A percentile compares a stretch with the other conserved stretches of the same genome.
Conservation (phyloP, 1,139 yeast genomes). For the Scheffersomyces cryptocercus region DNA sequence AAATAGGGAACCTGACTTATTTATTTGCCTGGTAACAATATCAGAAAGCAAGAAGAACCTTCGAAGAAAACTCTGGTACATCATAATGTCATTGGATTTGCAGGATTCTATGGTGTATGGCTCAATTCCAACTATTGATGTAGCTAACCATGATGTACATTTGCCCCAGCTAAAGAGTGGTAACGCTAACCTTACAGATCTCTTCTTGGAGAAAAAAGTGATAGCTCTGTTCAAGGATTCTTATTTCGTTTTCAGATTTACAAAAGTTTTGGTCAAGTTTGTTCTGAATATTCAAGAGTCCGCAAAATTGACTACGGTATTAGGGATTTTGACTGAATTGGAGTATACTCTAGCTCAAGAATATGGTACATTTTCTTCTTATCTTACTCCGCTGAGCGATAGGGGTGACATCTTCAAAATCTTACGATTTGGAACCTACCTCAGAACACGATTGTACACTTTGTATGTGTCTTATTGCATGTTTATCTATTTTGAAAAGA, state of each 20-base stretch:
- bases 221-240: slow-evolving; percentile 9
- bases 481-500: slow-evolving; percentile 22
- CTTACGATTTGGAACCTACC: neutral
- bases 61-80: slow-evolving; percentile 22
- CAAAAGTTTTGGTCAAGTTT: slow-evolving; percentile 1
- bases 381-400: neutral
- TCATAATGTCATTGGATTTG: slow-evolving; percentile 18
- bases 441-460: slow-evolving; percentile 11
- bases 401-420: neutral
- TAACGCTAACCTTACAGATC: slow-evolving; percentile 13
- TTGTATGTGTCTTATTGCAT: slow-evolving; percentile 19
- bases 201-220: slow-evolving; percentile 17
- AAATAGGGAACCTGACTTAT: slow-evolving; percentile 7
- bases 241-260: slow-evolving; percentile 1
- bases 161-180: slow-evolving; percentile 17
- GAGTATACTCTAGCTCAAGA: slow-evolving; percentile 8
- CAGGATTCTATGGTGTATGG: slow-evolving; percentile 8
- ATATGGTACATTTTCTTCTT: slow-evolving; percentile 1
- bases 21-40: neutral
- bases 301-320: slow-evolving; percentile 7
- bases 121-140: slow-evolving; percentile 13
- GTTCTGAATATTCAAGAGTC: slow-evolving; percentile 7
- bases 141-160: slow-evolving; percentile 19
- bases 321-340: slow-evolving; percentile 6
- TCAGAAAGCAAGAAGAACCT: slow-evolving; percentile 3